Evolutionary conservation across 106 monocot species (phyloP).

Genomic region (Agapanthus africanus): DNA sequence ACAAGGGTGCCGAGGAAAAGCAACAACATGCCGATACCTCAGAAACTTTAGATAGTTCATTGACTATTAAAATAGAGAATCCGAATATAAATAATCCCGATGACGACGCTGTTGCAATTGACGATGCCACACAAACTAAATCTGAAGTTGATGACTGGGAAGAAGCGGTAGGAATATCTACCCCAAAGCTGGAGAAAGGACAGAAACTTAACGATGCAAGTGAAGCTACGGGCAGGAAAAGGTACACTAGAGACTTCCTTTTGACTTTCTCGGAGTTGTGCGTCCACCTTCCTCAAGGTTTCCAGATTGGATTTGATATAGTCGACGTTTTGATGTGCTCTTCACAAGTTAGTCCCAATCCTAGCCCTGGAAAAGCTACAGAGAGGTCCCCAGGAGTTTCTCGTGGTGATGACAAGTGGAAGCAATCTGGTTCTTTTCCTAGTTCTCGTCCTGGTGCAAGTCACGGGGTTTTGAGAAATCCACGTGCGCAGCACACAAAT

Average conservation of each 20-base stretch:
- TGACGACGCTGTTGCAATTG: constrained; percentile 16
- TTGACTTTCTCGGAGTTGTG: constrained; percentile 31
- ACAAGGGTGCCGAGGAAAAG: constrained; percentile 76
- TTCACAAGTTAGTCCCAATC: constrained; percentile 17
- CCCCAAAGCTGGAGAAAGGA: constrained; percentile 28
- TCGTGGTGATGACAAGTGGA: constrained; percentile 66
- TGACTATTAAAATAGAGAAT: constrained; percentile 11
- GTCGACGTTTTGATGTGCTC: constrained; percentile 24
- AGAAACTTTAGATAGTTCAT: constrained; percentile 24
- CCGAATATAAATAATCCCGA: too few species aligned
- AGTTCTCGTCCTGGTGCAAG: constrained; percentile 20
- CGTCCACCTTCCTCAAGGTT: constrained; percentile 35
- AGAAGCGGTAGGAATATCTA: constrained; percentile 47
- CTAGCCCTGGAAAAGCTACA: constrained; percentile 51
- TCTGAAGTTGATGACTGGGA: constrained; percentile 76
- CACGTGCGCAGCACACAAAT: background rate
- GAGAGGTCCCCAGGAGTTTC: constrained; percentile 34
- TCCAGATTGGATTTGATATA: constrained; percentile 42
- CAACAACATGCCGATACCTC: constrained; percentile 9
- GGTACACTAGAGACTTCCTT: constrained; percentile 43
- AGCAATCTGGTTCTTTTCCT: constrained; percentile 20
- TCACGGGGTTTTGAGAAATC: constrained; percentile 15
- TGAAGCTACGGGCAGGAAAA: constrained; percentile 18
- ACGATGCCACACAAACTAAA: too few species aligned
- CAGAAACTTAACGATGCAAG: background rate